Percentiles rank a stretch among this genome's conserved stretches.
Evolutionary conservation across 2,329 filamentous ascomycete species (phyloP).

Genomic region (Aspergillus awamori): DNA sequence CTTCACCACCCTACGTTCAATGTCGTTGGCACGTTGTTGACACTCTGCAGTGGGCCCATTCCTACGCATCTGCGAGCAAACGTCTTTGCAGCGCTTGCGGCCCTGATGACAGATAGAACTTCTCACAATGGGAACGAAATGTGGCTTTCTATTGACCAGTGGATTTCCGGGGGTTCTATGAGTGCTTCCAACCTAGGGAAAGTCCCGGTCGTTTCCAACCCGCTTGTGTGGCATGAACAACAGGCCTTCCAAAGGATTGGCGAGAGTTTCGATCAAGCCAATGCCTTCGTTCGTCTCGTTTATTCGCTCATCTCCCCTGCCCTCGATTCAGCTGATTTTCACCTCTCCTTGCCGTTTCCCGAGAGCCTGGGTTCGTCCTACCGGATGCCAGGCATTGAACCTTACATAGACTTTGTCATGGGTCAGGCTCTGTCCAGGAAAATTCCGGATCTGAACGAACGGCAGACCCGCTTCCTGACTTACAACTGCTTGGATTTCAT

Average conservation of each 20-base stretch:
- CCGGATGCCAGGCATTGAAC: constrained; percentile 82
- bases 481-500: constrained; percentile 85
- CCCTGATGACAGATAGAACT: constrained; percentile 75
- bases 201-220: constrained; percentile 46
- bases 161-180: constrained; percentile 64
- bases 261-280: constrained; percentile 79
- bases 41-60: constrained; percentile 75
- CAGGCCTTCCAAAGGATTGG: constrained; percentile 74
- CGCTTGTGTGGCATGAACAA: constrained; percentile 52
- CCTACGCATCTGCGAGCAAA: constrained; percentile 78
- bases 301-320: constrained; percentile 69
- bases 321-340: constrained; percentile 53
- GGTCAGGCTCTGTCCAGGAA: constrained; percentile 74
- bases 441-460: constrained; percentile 66
- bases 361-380: constrained; percentile 78
- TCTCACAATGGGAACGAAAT: constrained; percentile 68
- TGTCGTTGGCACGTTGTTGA: constrained; percentile 73
- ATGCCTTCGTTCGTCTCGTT: constrained; percentile 79
- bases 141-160: constrained; percentile 80
- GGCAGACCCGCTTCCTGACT: constrained; percentile 73
- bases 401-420: constrained; percentile 88
- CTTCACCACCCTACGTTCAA: constrained; percentile 68
- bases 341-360: constrained; percentile 81
- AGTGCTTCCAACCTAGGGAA: constrained; percentile 51
- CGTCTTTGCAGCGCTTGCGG: constrained; percentile 76